Conservation (phyloP, 2,329 filamentous ascomycete species). For the Stemphylium beticola region DNA sequence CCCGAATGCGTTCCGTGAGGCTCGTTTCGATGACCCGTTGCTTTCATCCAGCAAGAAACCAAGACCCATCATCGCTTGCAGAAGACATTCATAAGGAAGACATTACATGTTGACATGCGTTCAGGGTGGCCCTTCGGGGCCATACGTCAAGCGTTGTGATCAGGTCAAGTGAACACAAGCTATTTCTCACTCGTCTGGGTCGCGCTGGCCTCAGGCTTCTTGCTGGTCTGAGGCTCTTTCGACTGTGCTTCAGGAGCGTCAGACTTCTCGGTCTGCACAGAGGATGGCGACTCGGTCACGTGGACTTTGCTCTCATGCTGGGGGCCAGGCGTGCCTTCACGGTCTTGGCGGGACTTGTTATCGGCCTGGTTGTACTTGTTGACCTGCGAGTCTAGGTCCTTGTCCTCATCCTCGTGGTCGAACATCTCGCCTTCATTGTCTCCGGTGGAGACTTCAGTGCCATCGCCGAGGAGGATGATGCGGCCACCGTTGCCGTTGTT, state of each 20-base stretch:
- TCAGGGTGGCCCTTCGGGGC: not conserved
- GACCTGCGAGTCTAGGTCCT: conserved; percentile 84
- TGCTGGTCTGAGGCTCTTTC: conserved; percentile 27
- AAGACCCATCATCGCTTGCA: conserved; percentile 20
- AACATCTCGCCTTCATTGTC: conserved; percentile 93
- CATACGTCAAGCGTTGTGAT: conserved; percentile 1
- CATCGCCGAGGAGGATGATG: conserved; percentile 94
- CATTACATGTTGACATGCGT: conserved; percentile 15
- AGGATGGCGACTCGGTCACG: conserved; percentile 45
- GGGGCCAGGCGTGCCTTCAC: conserved; percentile 37
- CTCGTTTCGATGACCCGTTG: conserved; percentile 30
- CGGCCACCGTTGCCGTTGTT: conserved; percentile 71
- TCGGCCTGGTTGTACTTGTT: conserved; percentile 62
- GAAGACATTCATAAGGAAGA: conserved; percentile 21
- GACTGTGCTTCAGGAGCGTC: conserved; percentile 20
- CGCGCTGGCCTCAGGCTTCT: conserved; percentile 20
- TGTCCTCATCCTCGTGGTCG: conserved; percentile 85
- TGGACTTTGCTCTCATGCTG: conserved; percentile 25
- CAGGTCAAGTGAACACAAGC: conserved; percentile 13
- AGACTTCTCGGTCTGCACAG: conserved; percentile 47
- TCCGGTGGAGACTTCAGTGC: conserved; percentile 88
- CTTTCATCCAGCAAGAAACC: conserved; percentile 28
- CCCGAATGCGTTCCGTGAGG: conserved; percentile 26
- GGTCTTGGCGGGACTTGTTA: conserved; percentile 24
- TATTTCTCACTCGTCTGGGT: conserved; percentile 31